These are phyloP conservation scores for Heterobasidion parviporum DNA, from an alignment of 1,284 basidiomycete genomes.

Conservation along the genomic window DNA sequence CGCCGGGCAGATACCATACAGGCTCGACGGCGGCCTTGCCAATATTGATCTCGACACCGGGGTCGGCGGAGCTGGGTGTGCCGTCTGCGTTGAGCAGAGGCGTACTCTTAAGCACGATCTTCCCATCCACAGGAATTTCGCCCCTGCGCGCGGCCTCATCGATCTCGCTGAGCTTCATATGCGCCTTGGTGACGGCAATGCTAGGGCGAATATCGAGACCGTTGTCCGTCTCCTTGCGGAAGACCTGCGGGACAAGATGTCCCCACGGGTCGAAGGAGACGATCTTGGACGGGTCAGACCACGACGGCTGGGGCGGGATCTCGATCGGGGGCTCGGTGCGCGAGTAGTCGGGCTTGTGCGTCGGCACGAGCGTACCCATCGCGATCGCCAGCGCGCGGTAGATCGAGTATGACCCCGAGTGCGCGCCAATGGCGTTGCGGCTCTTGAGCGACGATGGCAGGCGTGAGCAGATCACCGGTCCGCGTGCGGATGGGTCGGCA, in stretches of 20 bases:
- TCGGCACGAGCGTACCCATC: conserved; percentile 80
- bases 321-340: conserved; percentile 86
- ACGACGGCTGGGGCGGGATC: conserved; percentile 75
- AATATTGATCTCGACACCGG: conserved; percentile 82
- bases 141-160: conserved; percentile 77
- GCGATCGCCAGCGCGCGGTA: conserved; percentile 90
- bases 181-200: conserved; percentile 84
- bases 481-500: conserved; percentile 54
- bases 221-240: conserved; percentile 55
- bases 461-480: conserved; percentile 87
- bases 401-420: conserved; percentile 90
- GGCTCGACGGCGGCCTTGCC: conserved; percentile 88
- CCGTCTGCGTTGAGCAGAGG: conserved; percentile 59
- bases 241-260: conserved; percentile 80
- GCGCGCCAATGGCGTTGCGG: conserved; percentile 91
- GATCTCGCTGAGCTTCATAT: conserved; percentile 87
- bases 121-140: conserved; percentile 74
- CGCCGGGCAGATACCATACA: conserved; percentile 94
- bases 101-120: conserved; percentile 64
- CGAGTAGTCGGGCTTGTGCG: conserved; percentile 81
- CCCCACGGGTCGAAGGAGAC: conserved; percentile 95
- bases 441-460: conserved; percentile 80
- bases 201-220: conserved; percentile 82
- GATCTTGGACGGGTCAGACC: conserved; percentile 80
- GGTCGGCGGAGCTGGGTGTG: conserved; percentile 47